Percentiles rank a stretch among this genome's conserved stretches.
These are phyloP conservation scores for Lenwebbia sp. DNA, from an alignment of 345 rosid genomes.

Conservation along the genomic window DNA sequence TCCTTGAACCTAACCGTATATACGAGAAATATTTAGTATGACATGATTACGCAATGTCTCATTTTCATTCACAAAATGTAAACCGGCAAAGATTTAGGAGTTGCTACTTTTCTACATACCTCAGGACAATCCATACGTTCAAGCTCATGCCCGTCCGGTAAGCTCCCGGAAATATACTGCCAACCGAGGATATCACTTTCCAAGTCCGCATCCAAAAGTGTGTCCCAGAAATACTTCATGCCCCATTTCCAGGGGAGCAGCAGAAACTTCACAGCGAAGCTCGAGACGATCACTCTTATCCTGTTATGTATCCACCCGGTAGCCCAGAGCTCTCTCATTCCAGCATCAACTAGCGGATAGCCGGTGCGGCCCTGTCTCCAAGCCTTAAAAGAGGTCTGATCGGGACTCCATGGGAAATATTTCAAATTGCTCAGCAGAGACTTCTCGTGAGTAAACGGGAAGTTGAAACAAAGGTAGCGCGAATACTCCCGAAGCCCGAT, in stretches of 20 bases:
- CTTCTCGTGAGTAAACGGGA: constrained; percentile 79
- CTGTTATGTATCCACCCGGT: constrained; percentile 92
- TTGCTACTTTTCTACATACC: constrained; percentile 18
- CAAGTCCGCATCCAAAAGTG: constrained; percentile 85
- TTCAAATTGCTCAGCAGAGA: constrained; percentile 55
- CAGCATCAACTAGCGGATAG: constrained; percentile 91
- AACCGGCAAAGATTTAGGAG: not conserved
- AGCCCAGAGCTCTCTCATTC: constrained; percentile 99
- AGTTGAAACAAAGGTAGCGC: constrained; percentile 91
- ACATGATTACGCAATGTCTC: not conserved
- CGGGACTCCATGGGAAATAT: constrained; percentile 68
- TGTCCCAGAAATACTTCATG: constrained; percentile 95
- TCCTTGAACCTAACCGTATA: constrained; percentile 60
- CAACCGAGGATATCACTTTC: constrained; percentile 86
- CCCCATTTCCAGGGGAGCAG: constrained; percentile 99
- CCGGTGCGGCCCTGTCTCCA: constrained; percentile 98
- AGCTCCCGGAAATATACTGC: constrained; percentile 94
- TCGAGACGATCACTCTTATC: constrained; percentile 76
- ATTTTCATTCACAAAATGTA: not conserved
- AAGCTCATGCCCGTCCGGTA: constrained; percentile 94
- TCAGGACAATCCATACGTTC: constrained; percentile 81
- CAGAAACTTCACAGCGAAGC: constrained; percentile 81
- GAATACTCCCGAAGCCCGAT: constrained; percentile 85
- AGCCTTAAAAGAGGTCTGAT: constrained; percentile 55
- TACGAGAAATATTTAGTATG: not conserved